Base-by-base conservation (phyloP, 2,329 filamentous ascomycete genomes). In the Colletotrichum aenigma region DNA sequence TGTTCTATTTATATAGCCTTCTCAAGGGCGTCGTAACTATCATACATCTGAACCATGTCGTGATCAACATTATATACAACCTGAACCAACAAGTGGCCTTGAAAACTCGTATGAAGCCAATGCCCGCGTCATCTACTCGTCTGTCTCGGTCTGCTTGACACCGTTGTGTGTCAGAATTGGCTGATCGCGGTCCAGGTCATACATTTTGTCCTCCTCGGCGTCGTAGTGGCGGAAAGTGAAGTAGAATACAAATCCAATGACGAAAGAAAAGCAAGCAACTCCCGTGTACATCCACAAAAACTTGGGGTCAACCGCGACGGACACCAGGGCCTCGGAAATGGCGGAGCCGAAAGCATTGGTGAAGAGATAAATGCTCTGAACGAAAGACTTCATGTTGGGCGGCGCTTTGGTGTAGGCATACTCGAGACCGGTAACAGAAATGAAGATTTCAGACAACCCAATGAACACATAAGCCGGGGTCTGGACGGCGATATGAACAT, bases 361-460 rank as follows among this genome's bases (percentile, higher is more conserved):
- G 76, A 93, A 87, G 72, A 92, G 86, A 79, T 90, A 93, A n/a
- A 93, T 80, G 15, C 88, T 88, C 81, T 88, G 88, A 34, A 91
- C 86, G 86, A 91, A 91, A 1, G 90, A 91, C 82, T 92, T 91
- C 92, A 95, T 94, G 81, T 88, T 91, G 56, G 89, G 89, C 3
- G 93, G 93, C 0, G 93, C 93, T 83, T 95, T 94, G 80, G 92
- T 94, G 84, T 92, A 95, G 21, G 93, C 93, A 78, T 95, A 94
- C 82, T 95, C 93, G 13, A 94, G 88, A 76, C 91, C 91, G 1
- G 93, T 94, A 76, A 95, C 91, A 13, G 91, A 93, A 62, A 91
- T 90, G 79, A 93, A 90, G 73, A 93, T 92, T 81, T 93, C 91
- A 0, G 90, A 87, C 16, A 91, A 83, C 24, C 88, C 91, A 32